These are phyloP conservation scores for Thalassiosira hispida DNA, from an alignment of 352 stramenopile species.

Conservation along the genomic window DNA sequence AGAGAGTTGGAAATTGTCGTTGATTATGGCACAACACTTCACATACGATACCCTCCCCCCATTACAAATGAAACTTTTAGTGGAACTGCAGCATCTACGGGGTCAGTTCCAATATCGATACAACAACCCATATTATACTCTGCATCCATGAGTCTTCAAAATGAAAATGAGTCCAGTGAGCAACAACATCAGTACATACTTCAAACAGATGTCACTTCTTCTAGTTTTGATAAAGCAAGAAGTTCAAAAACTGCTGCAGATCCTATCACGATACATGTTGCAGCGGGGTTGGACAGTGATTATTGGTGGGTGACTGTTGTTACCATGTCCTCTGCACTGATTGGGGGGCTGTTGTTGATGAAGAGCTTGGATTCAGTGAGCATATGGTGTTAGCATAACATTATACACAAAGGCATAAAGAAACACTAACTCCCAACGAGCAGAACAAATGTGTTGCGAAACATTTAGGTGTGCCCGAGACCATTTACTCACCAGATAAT, in stretches of 20 bases:
- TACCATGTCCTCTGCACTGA: slow-evolving; percentile 50
- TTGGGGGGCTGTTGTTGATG: slow-evolving; percentile 56
- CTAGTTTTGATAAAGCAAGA: background rate
- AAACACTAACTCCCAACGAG: no score
- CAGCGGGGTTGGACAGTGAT: slow-evolving; percentile 57
- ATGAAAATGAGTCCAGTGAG: background rate
- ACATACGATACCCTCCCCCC: slow-evolving; percentile 63
- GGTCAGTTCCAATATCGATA: slow-evolving; percentile 27
- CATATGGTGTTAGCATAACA: slow-evolving; percentile 29
- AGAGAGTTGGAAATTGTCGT: slow-evolving; percentile 18
- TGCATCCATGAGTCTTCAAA: background rate
- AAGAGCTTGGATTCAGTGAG: slow-evolving; percentile 44
- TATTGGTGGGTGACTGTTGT: slow-evolving; percentile 51
- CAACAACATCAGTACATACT: slow-evolving; percentile 3
- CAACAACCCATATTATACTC: slow-evolving; percentile 39
- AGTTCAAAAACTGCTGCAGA: background rate
- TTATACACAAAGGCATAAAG: no score
- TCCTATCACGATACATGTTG: slow-evolving; percentile 49
- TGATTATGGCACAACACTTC: slow-evolving; percentile 56
- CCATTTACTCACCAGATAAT: no score
- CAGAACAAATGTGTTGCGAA: no score
- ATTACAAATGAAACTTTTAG: background rate
- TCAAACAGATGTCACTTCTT: slow-evolving; percentile 8
- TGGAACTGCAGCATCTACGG: background rate
- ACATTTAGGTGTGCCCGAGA: no score